Evolutionary conservation across 192 early-diverging fungal species (phyloP).

Genomic region (Backusella sp.): DNA sequence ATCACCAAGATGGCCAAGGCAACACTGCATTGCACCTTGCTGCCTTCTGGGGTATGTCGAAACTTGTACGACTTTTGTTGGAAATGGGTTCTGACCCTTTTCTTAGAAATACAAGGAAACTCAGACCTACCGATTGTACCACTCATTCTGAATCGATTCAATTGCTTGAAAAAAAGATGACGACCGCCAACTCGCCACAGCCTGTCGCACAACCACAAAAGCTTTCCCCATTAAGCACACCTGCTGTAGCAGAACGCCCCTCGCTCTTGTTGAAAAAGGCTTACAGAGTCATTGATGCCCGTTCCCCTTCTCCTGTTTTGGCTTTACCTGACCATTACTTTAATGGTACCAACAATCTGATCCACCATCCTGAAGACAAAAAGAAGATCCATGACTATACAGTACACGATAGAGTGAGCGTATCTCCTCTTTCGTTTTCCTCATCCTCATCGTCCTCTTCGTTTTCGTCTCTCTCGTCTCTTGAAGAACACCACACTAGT

Average conservation of each 20-base stretch:
- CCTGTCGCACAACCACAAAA: neutral
- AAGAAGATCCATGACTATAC: neutral
- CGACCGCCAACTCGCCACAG: neutral
- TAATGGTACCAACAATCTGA: constrained; percentile 2
- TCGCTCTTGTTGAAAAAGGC: constrained; percentile 4
- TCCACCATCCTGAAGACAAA: neutral
- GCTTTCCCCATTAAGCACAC: neutral
- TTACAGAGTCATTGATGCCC: neutral
- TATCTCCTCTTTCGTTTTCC: constrained; percentile 12
- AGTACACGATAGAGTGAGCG: neutral
- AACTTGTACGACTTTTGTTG: constrained; percentile 53
- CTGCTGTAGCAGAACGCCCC: neutral
- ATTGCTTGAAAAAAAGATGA: neutral
- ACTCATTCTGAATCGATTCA: constrained; percentile 8
- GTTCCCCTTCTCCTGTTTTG: neutral
- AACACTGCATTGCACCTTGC: constrained; percentile 16
- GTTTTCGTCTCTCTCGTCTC: constrained; percentile 11
- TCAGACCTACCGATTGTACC: constrained; percentile 21
- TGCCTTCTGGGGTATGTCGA: constrained; percentile 11
- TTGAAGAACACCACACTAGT: neutral
- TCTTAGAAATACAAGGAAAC: constrained; percentile 48
- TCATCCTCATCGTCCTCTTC: constrained; percentile 10
- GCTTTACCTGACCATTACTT: neutral
- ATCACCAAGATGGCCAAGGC: constrained; percentile 9
- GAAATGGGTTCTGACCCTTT: constrained; percentile 55